A percentile compares a stretch with the other conserved stretches of the same genome.
These are phyloP conservation scores for Thielaviopsis ethacetica DNA, from an alignment of 2,329 filamentous ascomycete genomes.

Conservation along the genomic window DNA sequence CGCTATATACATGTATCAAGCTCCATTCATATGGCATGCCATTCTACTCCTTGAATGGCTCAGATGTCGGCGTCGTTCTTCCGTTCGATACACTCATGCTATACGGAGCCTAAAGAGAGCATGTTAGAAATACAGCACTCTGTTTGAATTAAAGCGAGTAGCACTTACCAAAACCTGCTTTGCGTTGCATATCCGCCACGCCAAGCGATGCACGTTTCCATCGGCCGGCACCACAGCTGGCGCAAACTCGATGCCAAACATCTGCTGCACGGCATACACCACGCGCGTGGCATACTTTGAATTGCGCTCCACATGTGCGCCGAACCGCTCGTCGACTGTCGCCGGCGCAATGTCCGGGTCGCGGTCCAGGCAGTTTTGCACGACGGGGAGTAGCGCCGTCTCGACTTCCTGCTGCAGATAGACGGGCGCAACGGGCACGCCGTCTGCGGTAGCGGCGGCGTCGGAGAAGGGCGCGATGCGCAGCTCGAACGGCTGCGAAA, in stretches of 20 bases:
- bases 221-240: conserved; percentile 85
- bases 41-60: conserved; percentile 21
- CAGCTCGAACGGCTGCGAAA: conserved; percentile 87
- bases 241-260: conserved; percentile 95
- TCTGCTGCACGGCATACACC: conserved; percentile 86
- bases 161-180: conserved; percentile 76
- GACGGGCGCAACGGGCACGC: conserved; percentile 21
- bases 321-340: conserved; percentile 66
- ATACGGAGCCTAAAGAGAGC: conserved; percentile 43
- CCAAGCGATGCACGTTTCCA: conserved; percentile 75
- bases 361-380: conserved; percentile 84
- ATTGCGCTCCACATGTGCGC: conserved; percentile 68
- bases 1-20: too few species aligned
- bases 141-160: too few species aligned
- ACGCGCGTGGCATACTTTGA: conserved; percentile 79
- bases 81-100: conserved; percentile 52
- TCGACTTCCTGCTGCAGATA: conserved; percentile 54
- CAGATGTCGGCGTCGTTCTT: conserved; percentile 38
- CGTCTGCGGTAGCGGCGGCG: neutral
- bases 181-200: conserved; percentile 89
- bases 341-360: conserved; percentile 81
- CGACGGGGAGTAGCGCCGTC: conserved; percentile 58
- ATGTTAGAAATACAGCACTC: neutral
- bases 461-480: conserved; percentile 65
- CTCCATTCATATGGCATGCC: neutral